A percentile compares a stretch with the other conserved stretches of the same genome.
These are phyloP conservation scores for Mercurialis annua DNA, from an alignment of 345 rosid genomes.

Conservation along the genomic window DNA sequence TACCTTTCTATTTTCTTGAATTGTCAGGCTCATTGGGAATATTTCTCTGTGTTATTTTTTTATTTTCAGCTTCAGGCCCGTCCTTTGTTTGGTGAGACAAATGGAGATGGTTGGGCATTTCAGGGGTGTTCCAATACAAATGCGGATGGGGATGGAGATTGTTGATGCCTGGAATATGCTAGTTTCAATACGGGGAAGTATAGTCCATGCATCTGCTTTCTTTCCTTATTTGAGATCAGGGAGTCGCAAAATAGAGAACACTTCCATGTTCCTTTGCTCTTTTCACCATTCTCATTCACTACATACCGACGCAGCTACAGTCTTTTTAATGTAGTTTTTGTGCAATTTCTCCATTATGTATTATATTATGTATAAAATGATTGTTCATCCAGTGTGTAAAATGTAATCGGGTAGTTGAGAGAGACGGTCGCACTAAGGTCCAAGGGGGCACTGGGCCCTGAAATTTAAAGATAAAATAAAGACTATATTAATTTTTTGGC, in stretches of 20 bases:
- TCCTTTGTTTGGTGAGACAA: slow-evolving; percentile 41
- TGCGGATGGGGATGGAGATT: slow-evolving; percentile 70
- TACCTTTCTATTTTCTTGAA: not conserved
- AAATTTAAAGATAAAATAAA: too few species aligned
- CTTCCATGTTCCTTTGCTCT: slow-evolving; percentile 86
- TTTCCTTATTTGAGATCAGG: slow-evolving; percentile 70
- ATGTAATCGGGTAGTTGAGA: too few species aligned
- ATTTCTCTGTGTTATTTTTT: not conserved
- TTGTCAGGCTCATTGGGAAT: not conserved
- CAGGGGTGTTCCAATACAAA: slow-evolving; percentile 67
- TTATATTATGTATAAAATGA: too few species aligned
- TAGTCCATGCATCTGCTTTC: slow-evolving; percentile 65
- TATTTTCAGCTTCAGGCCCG: slow-evolving; percentile 9
- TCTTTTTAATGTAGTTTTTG: not conserved
- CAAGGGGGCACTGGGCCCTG: too few species aligned
- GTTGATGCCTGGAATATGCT: slow-evolving; percentile 45
- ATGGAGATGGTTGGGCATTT: slow-evolving; percentile 47
- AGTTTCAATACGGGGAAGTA: slow-evolving; percentile 81
- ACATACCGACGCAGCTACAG: slow-evolving; percentile 83
- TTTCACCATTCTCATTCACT: slow-evolving; percentile 82
- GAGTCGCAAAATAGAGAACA: slow-evolving; percentile 74
- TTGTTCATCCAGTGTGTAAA: too few species aligned
- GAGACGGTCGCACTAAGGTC: too few species aligned
- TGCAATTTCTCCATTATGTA: not conserved
- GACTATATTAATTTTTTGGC: too few species aligned